Conservation (phyloP, 352 stramenopile species). For the Pythium angustatum region DNA sequence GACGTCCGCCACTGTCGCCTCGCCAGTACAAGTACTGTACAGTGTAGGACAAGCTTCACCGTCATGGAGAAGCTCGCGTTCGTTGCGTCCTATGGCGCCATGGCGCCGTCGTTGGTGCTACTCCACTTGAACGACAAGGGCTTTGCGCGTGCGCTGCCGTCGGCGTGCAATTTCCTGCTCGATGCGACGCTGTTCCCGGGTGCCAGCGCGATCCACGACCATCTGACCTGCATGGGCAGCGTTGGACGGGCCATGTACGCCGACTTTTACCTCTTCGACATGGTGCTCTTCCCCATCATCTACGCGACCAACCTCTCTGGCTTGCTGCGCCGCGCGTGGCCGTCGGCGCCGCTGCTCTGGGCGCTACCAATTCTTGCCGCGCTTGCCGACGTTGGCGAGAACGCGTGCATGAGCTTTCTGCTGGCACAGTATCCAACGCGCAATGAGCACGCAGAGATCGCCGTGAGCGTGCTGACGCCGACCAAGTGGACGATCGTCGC, state of each 20-base stretch:
- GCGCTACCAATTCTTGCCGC: conserved; percentile 33
- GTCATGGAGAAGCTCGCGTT: conserved; percentile 31
- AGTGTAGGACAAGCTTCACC: too few relatives aligned
- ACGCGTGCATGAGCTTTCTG: conserved; percentile 43
- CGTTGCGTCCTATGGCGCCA: conserved; percentile 21
- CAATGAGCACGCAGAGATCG: conserved; percentile 29
- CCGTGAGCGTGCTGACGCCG: conserved; percentile 35
- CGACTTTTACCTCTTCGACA: conserved; percentile 33
- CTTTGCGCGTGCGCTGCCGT: conserved; percentile 21
- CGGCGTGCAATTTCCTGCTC: conserved; percentile 28
- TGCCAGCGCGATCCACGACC: conserved; percentile 24
- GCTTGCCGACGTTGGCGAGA: conserved; percentile 47
- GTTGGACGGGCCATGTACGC: conserved; percentile 29
- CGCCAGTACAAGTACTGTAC: too few relatives aligned
- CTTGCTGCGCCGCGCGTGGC: conserved; percentile 22
- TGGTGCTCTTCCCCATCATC: conserved; percentile 35
- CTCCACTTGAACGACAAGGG: conserved; percentile 18
- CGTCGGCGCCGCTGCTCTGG: not conserved
- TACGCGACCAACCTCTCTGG: conserved; percentile 26
- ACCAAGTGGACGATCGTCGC: conserved; percentile 40
- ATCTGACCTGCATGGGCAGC: conserved; percentile 32
- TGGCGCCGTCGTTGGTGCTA: conserved; percentile 31
- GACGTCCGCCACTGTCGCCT: not conserved
- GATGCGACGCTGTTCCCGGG: conserved; percentile 23
- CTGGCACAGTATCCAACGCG: conserved; percentile 38